A percentile compares a stretch with the other conserved stretches of the same genome.
phyloP scores from a whole-genome alignment of 176 grass and related monocot species.

The Juncus effusus region DNA sequence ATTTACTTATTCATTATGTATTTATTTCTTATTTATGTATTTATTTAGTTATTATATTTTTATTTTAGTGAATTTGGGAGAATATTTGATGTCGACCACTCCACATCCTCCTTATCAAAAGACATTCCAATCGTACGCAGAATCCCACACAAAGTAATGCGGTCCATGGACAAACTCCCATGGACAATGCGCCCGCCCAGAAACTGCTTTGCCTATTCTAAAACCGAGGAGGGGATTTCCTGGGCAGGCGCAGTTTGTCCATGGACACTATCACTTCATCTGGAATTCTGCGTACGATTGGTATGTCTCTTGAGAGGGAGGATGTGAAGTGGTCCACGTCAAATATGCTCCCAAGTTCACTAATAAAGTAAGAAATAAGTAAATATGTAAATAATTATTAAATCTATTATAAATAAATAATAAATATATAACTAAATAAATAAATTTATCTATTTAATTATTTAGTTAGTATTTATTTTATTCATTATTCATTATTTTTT shows the following conservation, averaged over 20 bases:
- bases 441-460: no score
- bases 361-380: no score
- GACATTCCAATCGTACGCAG: slow-evolving; percentile 78
- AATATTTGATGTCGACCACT: slow-evolving; percentile 90
- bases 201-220: slow-evolving; percentile 78
- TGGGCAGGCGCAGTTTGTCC: slow-evolving; percentile 43
- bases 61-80: slow-evolving; percentile 60
- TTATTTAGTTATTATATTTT: not conserved
- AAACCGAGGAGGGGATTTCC: slow-evolving; percentile 85
- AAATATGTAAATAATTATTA: no score
- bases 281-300: slow-evolving; percentile 8
- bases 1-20: no score
- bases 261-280: not conserved
- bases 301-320: no score
- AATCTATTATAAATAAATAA: no score
- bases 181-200: slow-evolving; percentile 92
- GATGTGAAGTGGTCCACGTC: no score
- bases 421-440: no score
- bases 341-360: no score
- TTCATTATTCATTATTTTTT: not conserved
- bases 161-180: slow-evolving; percentile 87
- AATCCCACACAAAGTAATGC: slow-evolving; percentile 85
- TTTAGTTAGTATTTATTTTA: not conserved
- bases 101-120: slow-evolving; percentile 67
- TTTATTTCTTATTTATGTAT: not conserved